Percentiles rank a stretch among this genome's conserved stretches.
phyloP scores from a whole-genome alignment of 2,329 filamentous ascomycete species.

The Talaromyces sp. region DNA sequence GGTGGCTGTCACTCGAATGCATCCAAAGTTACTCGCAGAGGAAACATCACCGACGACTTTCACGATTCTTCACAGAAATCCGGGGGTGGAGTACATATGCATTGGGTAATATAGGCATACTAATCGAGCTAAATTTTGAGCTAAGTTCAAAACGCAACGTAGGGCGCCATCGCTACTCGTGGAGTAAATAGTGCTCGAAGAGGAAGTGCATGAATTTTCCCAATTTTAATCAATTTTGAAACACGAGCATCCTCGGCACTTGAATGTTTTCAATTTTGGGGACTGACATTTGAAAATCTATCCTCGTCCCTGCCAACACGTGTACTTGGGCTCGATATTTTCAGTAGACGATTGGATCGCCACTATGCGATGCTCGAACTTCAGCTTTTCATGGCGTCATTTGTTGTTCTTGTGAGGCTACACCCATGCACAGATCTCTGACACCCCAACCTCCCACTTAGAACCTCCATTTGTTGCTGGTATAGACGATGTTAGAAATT shows the following conservation, averaged over 20 bases:
- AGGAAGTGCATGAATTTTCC: background rate
- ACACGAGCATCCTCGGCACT: slow-evolving; percentile 3
- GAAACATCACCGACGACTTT: slow-evolving; percentile 2
- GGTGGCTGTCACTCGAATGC: background rate
- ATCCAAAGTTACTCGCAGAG: background rate
- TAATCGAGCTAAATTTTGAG: background rate
- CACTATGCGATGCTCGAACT: background rate
- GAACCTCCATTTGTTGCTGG: background rate
- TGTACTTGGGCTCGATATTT: background rate
- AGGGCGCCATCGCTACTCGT: background rate
- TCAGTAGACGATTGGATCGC: too few species aligned
- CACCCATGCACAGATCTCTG: background rate
- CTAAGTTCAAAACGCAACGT: background rate
- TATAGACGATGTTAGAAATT: too few species aligned
- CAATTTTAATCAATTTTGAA: background rate
- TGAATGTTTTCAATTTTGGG: background rate
- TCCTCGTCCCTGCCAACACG: background rate
- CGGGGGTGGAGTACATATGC: background rate
- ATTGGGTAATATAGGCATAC: background rate
- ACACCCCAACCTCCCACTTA: background rate
- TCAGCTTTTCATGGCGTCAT: background rate
- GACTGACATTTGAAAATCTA: slow-evolving; percentile 7
- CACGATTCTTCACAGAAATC: background rate
- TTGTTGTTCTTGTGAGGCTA: background rate
- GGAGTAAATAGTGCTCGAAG: slow-evolving; percentile 4